These are phyloP conservation scores for Senna siamea DNA, from an alignment of 306 rosid genomes.

Conservation along the genomic window DNA sequence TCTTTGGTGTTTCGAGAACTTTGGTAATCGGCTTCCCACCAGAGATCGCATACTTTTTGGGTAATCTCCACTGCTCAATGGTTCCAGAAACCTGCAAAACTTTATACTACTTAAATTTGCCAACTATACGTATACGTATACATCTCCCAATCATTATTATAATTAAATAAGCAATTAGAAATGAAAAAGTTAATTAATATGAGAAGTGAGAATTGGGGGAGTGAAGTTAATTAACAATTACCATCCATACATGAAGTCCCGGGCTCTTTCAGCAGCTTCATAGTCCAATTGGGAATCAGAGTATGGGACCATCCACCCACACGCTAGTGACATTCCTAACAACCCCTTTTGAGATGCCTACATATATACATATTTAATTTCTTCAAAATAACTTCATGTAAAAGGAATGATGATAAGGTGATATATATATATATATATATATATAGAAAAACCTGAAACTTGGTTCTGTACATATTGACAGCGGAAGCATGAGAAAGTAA, in stretches of 20 bases:
- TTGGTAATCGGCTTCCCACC: neutral
- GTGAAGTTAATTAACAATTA: neutral
- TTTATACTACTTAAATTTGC: no score
- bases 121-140: no score
- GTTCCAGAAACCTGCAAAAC: constrained; percentile 3
- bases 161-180: no score
- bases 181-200: no score
- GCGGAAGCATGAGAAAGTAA: constrained; percentile 62
- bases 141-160: no score
- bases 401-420: no score
- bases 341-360: constrained; percentile 55
- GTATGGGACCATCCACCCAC: constrained; percentile 50
- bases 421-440: no score
- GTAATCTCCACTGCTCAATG: neutral
- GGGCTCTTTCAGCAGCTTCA: constrained; percentile 45
- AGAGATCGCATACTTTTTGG: neutral
- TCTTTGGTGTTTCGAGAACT: neutral
- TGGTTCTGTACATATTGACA: constrained; percentile 44
- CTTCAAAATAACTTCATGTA: no score
- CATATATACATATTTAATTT: neutral
- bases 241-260: constrained; percentile 57
- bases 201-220: no score
- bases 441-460: constrained; percentile 49
- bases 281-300: constrained; percentile 30
- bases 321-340: constrained; percentile 56